Percentiles rank a stretch among this genome's conserved stretches.
phyloP scores from a whole-genome alignment of 768 basidiomycete genomes.

The Baorangia bicolor region DNA sequence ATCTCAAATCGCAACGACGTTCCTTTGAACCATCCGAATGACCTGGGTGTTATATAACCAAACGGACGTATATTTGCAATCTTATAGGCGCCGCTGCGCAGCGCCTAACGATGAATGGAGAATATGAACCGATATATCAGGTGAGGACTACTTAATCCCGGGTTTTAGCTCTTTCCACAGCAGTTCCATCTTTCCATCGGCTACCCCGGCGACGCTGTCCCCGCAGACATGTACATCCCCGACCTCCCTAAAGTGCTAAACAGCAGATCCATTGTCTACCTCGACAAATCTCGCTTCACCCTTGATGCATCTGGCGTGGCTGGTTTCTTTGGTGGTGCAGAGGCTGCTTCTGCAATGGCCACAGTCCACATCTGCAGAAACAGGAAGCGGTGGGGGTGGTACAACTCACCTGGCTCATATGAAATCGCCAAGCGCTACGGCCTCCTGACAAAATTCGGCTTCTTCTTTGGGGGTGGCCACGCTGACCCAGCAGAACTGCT shows the following conservation, averaged over 20 bases:
- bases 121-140: not conserved
- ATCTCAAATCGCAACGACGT: too few species aligned
- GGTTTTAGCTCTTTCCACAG: not conserved
- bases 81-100: not conserved
- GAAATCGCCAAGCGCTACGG: constrained; percentile 31
- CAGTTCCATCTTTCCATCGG: not conserved
- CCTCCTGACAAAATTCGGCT: constrained; percentile 22
- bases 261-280: not conserved
- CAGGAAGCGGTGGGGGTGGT: constrained; percentile 32
- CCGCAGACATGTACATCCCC: constrained; percentile 1
- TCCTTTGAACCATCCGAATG: too few species aligned
- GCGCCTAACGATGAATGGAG: not conserved
- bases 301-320: constrained; percentile 25
- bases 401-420: constrained; percentile 35
- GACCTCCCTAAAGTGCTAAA: not conserved
- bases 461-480: constrained; percentile 30
- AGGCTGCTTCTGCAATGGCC: constrained; percentile 34
- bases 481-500: constrained; percentile 7
- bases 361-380: constrained; percentile 31
- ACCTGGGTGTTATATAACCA: too few species aligned
- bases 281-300: constrained; percentile 15
- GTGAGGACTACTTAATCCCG: not conserved
- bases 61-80: not conserved
- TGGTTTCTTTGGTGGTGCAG: constrained; percentile 26
- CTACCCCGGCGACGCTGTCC: not conserved